Evolutionary conservation across 1,284 basidiomycete genomes (phyloP).

Genomic region (Porogramme epimiltina): DNA sequence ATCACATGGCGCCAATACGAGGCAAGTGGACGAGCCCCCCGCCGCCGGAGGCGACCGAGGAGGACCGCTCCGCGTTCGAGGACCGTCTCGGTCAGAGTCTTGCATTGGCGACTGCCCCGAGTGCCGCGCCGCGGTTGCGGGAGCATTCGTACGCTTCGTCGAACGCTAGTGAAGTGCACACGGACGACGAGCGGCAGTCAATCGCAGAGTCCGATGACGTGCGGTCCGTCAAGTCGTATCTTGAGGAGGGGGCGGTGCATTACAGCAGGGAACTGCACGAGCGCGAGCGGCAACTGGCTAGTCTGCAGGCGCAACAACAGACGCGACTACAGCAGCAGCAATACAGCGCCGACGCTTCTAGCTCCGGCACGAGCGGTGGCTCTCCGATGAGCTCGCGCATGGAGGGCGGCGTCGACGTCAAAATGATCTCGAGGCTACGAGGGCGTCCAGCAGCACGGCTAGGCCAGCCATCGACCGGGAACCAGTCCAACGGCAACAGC

Average conservation of each 20-base stretch:
- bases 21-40: conserved; percentile 82
- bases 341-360: conserved; percentile 23
- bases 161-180: conserved; percentile 60
- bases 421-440: conserved; percentile 27
- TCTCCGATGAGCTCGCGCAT: conserved; percentile 13
- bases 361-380: conserved; percentile 13
- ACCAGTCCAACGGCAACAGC: conserved; percentile 6
- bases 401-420: conserved; percentile 26
- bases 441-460: conserved; percentile 27
- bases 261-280: conserved; percentile 22
- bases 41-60: conserved; percentile 70
- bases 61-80: conserved; percentile 68
- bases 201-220: conserved; percentile 66
- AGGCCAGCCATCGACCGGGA: conserved; percentile 19
- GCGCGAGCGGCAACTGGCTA: conserved; percentile 18
- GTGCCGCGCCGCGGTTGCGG: conserved; percentile 53
- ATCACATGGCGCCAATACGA: conserved; percentile 79
- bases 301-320: conserved; percentile 21
- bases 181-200: conserved; percentile 62
- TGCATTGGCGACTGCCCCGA: conserved; percentile 61
- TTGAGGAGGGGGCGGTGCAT: conserved; percentile 41
- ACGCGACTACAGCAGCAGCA: conserved; percentile 11
- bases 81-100: conserved; percentile 63
- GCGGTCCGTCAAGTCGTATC: conserved; percentile 60
- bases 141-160: conserved; percentile 49